Evolutionary conservation across 441 rosid species (phyloP).

Genomic region (Brassica hybrid): DNA sequence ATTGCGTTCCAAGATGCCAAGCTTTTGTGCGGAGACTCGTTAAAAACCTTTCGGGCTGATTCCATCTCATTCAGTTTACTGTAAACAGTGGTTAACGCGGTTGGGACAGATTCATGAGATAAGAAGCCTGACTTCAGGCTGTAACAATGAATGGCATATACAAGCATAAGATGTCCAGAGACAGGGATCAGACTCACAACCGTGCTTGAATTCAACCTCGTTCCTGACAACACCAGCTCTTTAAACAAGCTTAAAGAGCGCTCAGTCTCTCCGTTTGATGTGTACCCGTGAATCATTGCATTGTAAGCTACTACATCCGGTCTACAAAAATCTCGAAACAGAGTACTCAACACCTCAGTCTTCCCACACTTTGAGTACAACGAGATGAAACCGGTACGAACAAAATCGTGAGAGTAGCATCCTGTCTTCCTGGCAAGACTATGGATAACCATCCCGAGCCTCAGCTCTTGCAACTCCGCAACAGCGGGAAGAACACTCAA

Average conservation of each 20-base stretch:
- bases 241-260: conserved; percentile 58
- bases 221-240: conserved; percentile 54
- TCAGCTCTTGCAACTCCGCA: conserved; percentile 70
- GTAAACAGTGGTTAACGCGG: no score
- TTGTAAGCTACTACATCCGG: conserved; percentile 76
- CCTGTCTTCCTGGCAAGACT: conserved; percentile 61
- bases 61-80: no score
- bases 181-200: conserved; percentile 71
- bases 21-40: no score
- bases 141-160: conserved; percentile 61
- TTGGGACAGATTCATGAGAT: no score
- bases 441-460: conserved; percentile 65
- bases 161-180: conserved; percentile 57
- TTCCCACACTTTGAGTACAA: conserved; percentile 69
- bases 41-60: no score
- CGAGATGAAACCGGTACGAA: conserved; percentile 68
- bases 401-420: conserved; percentile 54
- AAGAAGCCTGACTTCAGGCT: no score
- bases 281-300: conserved; percentile 79
- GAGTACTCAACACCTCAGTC: conserved; percentile 43
- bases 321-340: conserved; percentile 57
- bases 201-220: conserved; percentile 61
- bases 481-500: conserved; percentile 70
- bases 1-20: no score
- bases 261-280: conserved; percentile 56